phyloP scores from a whole-genome alignment of 371 early-diverging fungal species.

The Lichtheimia ornata region DNA sequence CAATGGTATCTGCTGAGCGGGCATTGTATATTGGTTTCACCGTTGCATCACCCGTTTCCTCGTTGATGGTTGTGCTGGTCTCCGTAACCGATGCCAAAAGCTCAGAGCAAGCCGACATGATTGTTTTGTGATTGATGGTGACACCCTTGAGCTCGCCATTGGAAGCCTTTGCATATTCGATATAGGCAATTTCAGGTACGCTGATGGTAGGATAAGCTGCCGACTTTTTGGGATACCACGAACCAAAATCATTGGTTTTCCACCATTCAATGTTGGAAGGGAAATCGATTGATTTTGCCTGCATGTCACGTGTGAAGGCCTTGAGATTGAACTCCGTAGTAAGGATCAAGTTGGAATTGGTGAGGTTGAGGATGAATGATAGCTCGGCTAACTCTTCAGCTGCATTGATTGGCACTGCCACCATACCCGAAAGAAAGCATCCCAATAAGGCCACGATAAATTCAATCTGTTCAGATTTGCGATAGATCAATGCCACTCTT shows the following conservation, averaged over 20 bases:
- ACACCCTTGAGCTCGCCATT: slow-evolving; percentile 87
- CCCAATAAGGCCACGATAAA: slow-evolving; percentile 77
- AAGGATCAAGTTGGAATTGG: slow-evolving; percentile 67
- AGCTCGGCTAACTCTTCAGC: slow-evolving; percentile 82
- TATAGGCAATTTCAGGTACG: slow-evolving; percentile 75
- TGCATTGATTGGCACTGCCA: slow-evolving; percentile 83
- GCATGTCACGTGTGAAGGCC: slow-evolving; percentile 69
- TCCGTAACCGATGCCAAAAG: slow-evolving; percentile 32
- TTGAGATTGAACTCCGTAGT: slow-evolving; percentile 81
- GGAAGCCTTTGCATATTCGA: slow-evolving; percentile 83
- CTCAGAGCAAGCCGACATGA: slow-evolving; percentile 70
- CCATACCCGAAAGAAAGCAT: slow-evolving; percentile 80
- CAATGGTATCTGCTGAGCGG: slow-evolving; percentile 46
- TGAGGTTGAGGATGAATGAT: slow-evolving; percentile 68
- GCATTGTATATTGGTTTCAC: slow-evolving; percentile 17
- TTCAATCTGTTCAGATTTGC: slow-evolving; percentile 78
- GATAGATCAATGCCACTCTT: slow-evolving; percentile 78
- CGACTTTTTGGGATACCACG: slow-evolving; percentile 58
- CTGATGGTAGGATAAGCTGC: slow-evolving; percentile 42
- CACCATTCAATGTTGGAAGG: slow-evolving; percentile 73
- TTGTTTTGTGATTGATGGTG: slow-evolving; percentile 73
- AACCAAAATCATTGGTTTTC: slow-evolving; percentile 74
- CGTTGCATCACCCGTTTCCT: neutral
- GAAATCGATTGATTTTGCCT: slow-evolving; percentile 60
- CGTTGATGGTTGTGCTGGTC: slow-evolving; percentile 14